A percentile compares a stretch with the other conserved stretches of the same genome.
Evolutionary conservation across 192 early-diverging fungal species (phyloP).

Genomic region (Backusella circina): DNA sequence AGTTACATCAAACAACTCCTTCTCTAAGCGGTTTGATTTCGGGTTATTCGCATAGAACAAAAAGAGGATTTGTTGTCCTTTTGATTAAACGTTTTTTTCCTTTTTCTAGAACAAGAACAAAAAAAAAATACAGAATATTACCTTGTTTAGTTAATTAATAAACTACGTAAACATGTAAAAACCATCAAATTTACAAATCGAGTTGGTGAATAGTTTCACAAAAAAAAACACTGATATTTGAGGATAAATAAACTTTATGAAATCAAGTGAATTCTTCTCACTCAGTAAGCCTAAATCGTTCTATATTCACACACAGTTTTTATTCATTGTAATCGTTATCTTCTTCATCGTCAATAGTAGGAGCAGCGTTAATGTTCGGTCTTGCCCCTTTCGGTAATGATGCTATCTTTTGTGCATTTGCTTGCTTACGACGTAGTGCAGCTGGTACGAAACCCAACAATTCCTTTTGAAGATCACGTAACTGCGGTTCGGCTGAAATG

Average conservation of each 20-base stretch:
- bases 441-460: conserved; percentile 68
- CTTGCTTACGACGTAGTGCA: conserved; percentile 52
- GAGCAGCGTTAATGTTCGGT: conserved; percentile 67
- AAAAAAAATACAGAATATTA: not conserved
- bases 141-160: not conserved
- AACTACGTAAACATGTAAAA: not conserved
- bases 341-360: conserved; percentile 50
- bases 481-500: conserved; percentile 72
- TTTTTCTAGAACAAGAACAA: not conserved
- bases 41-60: not conserved
- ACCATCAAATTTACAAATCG: not conserved
- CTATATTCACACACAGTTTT: not conserved
- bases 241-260: not conserved
- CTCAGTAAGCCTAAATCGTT: not conserved
- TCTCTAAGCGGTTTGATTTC: not conserved
- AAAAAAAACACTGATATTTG: not conserved
- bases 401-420: conserved; percentile 23
- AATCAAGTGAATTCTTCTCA: not conserved
- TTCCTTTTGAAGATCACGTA: conserved; percentile 82
- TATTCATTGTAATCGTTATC: not conserved
- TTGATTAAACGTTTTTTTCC: not conserved
- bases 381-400: conserved; percentile 47
- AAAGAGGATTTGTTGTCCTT: not conserved
- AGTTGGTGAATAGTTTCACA: not conserved
- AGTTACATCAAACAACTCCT: not conserved